phyloP scores from a whole-genome alignment of 495 filamentous ascomycete species.

The Trichoderma erinaceum region DNA sequence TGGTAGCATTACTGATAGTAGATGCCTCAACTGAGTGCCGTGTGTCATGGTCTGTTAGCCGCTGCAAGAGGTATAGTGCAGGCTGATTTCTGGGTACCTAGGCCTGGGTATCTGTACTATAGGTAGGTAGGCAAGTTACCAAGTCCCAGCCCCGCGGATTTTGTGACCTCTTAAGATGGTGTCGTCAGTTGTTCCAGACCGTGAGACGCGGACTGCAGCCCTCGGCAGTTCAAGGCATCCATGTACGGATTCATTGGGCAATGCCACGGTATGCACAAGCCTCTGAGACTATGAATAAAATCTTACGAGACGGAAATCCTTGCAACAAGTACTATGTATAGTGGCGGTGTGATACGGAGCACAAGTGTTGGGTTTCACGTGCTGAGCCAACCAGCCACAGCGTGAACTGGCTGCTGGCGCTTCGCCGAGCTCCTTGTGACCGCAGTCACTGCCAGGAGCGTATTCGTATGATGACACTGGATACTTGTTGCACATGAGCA shows the following conservation, averaged over 20 bases:
- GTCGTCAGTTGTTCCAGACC: not conserved
- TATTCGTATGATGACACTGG: constrained; percentile 11
- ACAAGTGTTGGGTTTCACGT: constrained; percentile 1
- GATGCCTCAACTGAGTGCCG: not conserved
- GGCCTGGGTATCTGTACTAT: too few relatives aligned
- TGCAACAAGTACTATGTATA: too few relatives aligned
- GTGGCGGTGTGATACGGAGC: constrained; percentile 5
- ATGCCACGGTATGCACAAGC: not conserved
- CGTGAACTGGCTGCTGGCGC: not conserved
- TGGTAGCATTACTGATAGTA: not conserved
- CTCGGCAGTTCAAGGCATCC: not conserved
- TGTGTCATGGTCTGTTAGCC: too few relatives aligned
- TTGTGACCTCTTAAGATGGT: not conserved
- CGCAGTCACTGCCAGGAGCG: too few relatives aligned
- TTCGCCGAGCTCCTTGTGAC: too few relatives aligned
- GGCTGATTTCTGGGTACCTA: not conserved
- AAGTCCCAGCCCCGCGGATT: not conserved
- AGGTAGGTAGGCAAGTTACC: not conserved
- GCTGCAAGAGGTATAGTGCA: not conserved
- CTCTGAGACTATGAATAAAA: not conserved
- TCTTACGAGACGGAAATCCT: constrained; percentile 1
- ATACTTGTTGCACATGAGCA: too few relatives aligned
- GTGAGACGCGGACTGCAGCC: not conserved
- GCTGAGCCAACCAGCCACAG: constrained; percentile 3
- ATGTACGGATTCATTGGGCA: not conserved